These are phyloP conservation scores for Emergomyces orientalis DNA, from an alignment of 2,329 filamentous ascomycete genomes.

Conservation along the genomic window DNA sequence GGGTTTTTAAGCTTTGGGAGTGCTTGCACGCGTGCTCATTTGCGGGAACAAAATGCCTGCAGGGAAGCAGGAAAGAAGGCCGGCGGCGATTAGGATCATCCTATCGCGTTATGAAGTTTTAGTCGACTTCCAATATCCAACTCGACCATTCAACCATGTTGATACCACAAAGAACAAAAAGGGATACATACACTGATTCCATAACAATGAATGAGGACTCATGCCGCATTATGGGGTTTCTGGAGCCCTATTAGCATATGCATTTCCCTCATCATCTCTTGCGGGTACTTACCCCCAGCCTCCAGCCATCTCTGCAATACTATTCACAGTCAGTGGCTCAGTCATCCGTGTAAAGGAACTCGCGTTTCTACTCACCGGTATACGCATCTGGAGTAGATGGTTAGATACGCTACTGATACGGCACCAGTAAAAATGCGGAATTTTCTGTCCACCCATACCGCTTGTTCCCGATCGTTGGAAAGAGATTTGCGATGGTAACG, in stretches of 20 bases:
- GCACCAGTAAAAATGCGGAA: slow-evolving; percentile 23
- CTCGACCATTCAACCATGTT: neutral
- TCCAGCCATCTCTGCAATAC: slow-evolving; percentile 43
- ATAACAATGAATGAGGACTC: neutral
- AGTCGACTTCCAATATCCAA: neutral
- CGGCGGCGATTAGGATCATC: neutral
- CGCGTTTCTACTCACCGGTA: slow-evolving; percentile 30
- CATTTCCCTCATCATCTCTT: neutral
- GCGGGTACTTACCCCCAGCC: slow-evolving; percentile 33
- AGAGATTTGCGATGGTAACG: neutral
- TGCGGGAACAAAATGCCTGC: neutral
- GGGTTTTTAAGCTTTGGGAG: neutral
- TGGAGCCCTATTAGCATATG: neutral
- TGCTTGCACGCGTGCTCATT: neutral
- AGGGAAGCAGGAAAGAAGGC: neutral
- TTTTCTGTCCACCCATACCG: slow-evolving; percentile 6
- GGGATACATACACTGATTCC: neutral
- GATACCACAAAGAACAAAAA: neutral
- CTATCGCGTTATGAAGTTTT: neutral
- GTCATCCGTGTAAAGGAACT: neutral
- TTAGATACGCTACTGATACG: slow-evolving; percentile 31
- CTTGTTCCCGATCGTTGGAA: neutral
- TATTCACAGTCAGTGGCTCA: slow-evolving; percentile 17
- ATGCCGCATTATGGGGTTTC: neutral
- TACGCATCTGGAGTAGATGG: slow-evolving; percentile 36